Base-by-base conservation (phyloP, 2,329 filamentous ascomycete genomes). In the Geosmithia flava region DNA sequence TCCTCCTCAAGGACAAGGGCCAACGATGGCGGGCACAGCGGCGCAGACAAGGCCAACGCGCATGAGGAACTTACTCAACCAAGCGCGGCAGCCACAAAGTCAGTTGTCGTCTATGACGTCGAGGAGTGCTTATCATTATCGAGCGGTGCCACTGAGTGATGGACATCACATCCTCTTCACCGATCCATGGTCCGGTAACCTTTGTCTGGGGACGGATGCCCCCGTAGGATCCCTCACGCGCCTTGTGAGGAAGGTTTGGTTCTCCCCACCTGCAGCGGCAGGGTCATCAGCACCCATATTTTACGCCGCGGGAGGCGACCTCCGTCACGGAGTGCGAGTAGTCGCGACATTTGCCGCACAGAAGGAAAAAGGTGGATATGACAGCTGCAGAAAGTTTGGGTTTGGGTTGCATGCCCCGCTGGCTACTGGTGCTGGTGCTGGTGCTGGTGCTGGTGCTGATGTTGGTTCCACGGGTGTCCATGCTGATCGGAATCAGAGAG, bases 161-260 rank as follows among this genome's bases (percentile, higher is more conserved):
- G 80, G 81, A 2, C 66, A 75, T 49, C 79, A 85, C 54, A 68
- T 85, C 37, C 61, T 85, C 5, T 85, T 83, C 58, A 78, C 77
- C 7, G 80, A 85, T 56, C 79, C 80, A 4, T 60, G 61, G 11
- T 75, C 69, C 1, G 72, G 70, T 10, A 60, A 69, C 8, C 68
- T 85, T 7, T 81, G 74, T 51, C 62, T 86, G 16, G 81, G 81
- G 3, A 77, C 70, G 44, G 78, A 84, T 63, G 73, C 76, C 1
- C 76, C 78, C 1, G 63, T 78, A 29, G 76, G 77, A 11, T 58
- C 61, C 1, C 42, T 58, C 23, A 42, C 74, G 69, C 48, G 77
- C 68, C 62, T 85, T 15, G 65, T 77, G 6, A 69, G 76, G 20
- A 81, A 81, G 50, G 69, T 83, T 11, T 68, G 74, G 53, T 77